Evolutionary conservation across 2,329 filamentous ascomycete genomes (phyloP).

Genomic region (Kalaharituber pfeilii): DNA sequence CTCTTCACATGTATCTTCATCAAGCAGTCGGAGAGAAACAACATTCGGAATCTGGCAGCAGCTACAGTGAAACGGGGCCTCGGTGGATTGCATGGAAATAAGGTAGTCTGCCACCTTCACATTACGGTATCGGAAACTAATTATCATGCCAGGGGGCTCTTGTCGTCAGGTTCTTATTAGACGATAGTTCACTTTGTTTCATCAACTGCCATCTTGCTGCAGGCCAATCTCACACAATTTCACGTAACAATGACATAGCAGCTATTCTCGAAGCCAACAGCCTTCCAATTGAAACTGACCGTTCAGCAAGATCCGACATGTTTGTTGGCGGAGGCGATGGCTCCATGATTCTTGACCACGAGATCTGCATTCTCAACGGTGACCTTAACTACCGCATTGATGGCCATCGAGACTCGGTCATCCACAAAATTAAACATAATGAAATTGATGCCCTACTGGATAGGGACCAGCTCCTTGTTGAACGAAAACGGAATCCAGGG

Average conservation of each 20-base stretch:
- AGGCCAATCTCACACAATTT: conserved; percentile 74
- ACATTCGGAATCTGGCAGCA: conserved; percentile 59
- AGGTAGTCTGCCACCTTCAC: conserved; percentile 31
- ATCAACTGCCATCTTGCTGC: conserved; percentile 95
- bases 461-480: conserved; percentile 80
- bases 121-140: conserved; percentile 6
- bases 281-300: conserved; percentile 55
- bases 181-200: conserved; percentile 88
- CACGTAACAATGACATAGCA: conserved; percentile 82
- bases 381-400: conserved; percentile 98
- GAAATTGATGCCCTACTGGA: conserved; percentile 78
- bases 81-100: conserved; percentile 90
- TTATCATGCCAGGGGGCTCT: conserved; percentile 49
- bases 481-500: conserved; percentile 70
- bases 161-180: conserved; percentile 75
- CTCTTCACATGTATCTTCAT: conserved; percentile 94
- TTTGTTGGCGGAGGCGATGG: conserved; percentile 90
- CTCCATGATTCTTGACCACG: conserved; percentile 85
- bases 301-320: conserved; percentile 51
- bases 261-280: conserved; percentile 67
- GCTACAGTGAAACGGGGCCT: conserved; percentile 89
- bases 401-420: conserved; percentile 84
- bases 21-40: conserved; percentile 56
- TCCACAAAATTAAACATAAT: conserved; percentile 62
- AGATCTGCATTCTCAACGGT: conserved; percentile 90